Evolutionary conservation across 1,284 basidiomycete species (phyloP), one percentile per base, ranked within the genome.

Genomic region (Ceratobasidium theobromae): DNA sequence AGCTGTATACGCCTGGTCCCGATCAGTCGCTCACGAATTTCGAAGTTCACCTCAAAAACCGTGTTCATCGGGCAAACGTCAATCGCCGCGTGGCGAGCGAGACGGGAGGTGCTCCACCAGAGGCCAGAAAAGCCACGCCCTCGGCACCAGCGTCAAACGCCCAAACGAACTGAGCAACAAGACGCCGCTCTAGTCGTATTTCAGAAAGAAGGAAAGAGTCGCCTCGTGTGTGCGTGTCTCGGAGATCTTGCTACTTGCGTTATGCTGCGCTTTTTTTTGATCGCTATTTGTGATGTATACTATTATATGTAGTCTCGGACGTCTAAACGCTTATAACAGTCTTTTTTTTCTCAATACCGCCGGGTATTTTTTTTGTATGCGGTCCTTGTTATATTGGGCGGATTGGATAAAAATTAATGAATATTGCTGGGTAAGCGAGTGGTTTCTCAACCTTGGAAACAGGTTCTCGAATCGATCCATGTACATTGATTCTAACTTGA

Each of bases 1-100:
- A 95, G 88, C 78, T 98, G 66, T 99, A 98, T 81, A 95, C 90
- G 70, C 88, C 93, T 30, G 96, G 96, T 28, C 93, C 93, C 2
- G 90, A 84, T n/a, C 88, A 96, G 76, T 89, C 89, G 12, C 79
- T 98, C 57, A 82, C 83, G 66, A 98, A 98, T 76, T 99, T 95
- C 73, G 91, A 95, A 74, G 89, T 98, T 25, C 96, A 99, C 77
- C 79, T 98, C 67, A 86, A 84, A 77, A 92, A 93, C 74, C 80
- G 86, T 23, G 78, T 80, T 71, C 90, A 93, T 74, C 84, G 86
- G 40, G 75, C 76, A 48, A 85, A 84, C 69, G 85, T 89, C 48
- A 79, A 80, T 32, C 70, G 72, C 14, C 74, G 76, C 4, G 45
- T 76, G 3, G 58, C 55, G 21, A 65, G 51, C 38, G 57, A 67